These are phyloP conservation scores for Psilocybe sp. DNA, from an alignment of 768 basidiomycete species.

Conservation along the genomic window DNA sequence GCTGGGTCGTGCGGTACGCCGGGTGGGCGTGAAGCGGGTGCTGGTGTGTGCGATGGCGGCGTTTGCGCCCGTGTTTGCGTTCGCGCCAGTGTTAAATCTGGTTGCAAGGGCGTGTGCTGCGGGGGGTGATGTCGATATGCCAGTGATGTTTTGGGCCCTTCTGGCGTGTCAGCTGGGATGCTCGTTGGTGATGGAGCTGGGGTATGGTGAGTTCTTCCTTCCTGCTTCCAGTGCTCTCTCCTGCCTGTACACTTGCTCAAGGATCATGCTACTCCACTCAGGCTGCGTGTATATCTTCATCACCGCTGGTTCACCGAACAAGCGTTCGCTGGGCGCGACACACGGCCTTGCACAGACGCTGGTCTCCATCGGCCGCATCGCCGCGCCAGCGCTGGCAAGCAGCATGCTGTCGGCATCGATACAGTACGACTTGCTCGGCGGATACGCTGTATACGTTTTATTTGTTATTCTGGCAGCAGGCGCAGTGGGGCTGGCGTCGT, in stretches of 20 bases:
- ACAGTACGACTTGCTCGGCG: conserved; percentile 18
- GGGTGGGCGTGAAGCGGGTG: conserved; percentile 53
- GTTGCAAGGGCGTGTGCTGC: conserved; percentile 27
- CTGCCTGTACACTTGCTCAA: neutral
- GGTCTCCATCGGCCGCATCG: conserved; percentile 22
- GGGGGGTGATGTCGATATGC: conserved; percentile 12
- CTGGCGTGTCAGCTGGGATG: conserved; percentile 24
- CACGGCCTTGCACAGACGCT: conserved; percentile 42
- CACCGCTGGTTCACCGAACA: conserved; percentile 51
- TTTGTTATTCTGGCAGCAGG: conserved; percentile 15
- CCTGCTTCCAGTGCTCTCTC: neutral
- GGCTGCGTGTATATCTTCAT: conserved; percentile 44
- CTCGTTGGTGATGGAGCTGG: conserved; percentile 27
- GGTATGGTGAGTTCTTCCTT: conserved; percentile 26
- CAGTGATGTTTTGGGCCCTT: conserved; percentile 24
- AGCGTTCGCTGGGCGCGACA: conserved; percentile 51
- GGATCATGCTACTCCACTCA: conserved; percentile 1
- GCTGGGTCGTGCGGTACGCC: conserved; percentile 49
- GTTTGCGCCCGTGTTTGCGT: conserved; percentile 40
- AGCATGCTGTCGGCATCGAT: conserved; percentile 24
- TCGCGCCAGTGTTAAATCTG: conserved; percentile 49
- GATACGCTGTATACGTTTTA: conserved; percentile 20
- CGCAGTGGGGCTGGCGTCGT: conserved; percentile 16
- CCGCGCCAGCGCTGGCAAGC: conserved; percentile 17
- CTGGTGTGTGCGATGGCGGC: conserved; percentile 41